phyloP scores from a whole-genome alignment of 441 rosid species.

The Corymbia calophylla region DNA sequence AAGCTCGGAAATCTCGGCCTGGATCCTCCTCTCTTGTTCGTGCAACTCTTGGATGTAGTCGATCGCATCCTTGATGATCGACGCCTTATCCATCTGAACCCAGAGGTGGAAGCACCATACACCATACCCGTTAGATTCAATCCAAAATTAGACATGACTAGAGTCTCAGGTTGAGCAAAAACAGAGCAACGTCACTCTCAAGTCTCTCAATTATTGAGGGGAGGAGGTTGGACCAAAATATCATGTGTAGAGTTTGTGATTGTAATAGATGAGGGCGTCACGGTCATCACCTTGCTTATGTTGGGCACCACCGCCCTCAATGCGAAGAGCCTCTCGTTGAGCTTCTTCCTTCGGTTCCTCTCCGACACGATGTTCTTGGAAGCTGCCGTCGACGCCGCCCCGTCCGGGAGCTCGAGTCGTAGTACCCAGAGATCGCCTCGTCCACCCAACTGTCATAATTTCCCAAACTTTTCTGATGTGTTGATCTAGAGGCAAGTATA shows the following conservation, averaged over 20 bases:
- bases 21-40: conserved; percentile 60
- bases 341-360: conserved; percentile 11
- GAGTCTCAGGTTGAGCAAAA: background rate
- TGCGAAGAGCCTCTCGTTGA: conserved; percentile 9
- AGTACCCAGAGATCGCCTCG: conserved; percentile 52
- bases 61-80: conserved; percentile 89
- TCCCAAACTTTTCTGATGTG: background rate
- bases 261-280: background rate
- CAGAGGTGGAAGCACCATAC: background rate
- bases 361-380: conserved; percentile 12
- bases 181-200: background rate
- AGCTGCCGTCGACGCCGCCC: background rate
- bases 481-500: background rate
- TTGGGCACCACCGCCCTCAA: conserved; percentile 6
- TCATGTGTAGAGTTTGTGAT: background rate
- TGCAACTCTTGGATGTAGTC: conserved; percentile 80
- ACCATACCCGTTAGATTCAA: background rate
- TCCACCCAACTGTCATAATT: conserved; percentile 62
- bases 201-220: background rate
- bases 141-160: background rate
- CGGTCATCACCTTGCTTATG: background rate
- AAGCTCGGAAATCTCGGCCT: conserved; percentile 60
- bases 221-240: background rate
- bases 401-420: conserved; percentile 13
- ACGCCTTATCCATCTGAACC: conserved; percentile 93